Evolutionary conservation across 345 rosid genomes (phyloP), one percentile per base, ranked within the genome.

Genomic region (Toxicodendron radicans): DNA sequence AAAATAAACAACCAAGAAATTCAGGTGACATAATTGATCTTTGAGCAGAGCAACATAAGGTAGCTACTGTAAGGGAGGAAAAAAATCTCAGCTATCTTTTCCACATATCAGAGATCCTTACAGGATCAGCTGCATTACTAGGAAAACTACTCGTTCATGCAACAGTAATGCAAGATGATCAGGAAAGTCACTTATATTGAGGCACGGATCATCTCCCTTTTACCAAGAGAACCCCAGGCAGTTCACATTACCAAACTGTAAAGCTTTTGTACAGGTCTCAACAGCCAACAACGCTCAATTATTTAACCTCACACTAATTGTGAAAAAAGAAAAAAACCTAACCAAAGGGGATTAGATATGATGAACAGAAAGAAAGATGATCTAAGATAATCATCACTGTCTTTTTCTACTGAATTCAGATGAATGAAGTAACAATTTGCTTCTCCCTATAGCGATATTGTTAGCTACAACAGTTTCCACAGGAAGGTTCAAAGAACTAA

Each of bases 91-190:
- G 21, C 11, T 57, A 58, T 7, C 20, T 17, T 27, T 4, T 32
- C 43, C n/a, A 72, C 45, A 38, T 53, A 9, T 13, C 45, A n/a
- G 45, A 51, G 14, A 58, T 33, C 66, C 52, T 30, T 20, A 59
- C 2, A 58, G 74, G 74, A 71, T 60, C 67, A 32, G 58, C 58
- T 30, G 18, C 18, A 51, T 61, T 51, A 17, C 33, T 30, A 7
- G 6, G 7, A 58, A 10, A 73, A 53, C 20, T 35, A 52, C 3
- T 51, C 27, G 24, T 38, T 62, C 12, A 33, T n/a, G 9, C 20
- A 62, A 17, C 48, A 10, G 12, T 62, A 62, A 11, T 17, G 14
- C 66, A 62, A 35, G 66, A 33, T 18, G 23, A 18, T 13, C 48
- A 35, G 48, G 24, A 21, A 62, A 33, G 21, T 17, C 43, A 35